Base-by-base conservation (phyloP, 495 filamentous ascomycete species). In the Penicillium bovifimosum region DNA sequence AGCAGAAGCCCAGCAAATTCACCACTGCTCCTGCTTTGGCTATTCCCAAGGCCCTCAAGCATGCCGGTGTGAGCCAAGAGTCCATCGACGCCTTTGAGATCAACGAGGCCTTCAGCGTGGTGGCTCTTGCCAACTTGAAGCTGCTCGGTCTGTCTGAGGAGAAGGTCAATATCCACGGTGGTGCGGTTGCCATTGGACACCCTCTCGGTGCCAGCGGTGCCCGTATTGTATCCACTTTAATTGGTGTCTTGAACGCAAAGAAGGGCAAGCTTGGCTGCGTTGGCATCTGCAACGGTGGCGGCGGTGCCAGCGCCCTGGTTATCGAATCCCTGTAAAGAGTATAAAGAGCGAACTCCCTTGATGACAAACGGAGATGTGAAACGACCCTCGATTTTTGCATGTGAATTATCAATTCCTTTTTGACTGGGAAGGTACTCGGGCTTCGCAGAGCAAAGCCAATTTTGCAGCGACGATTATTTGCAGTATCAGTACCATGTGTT, bases 81-180 rank as follows among this genome's bases (percentile, higher is more conserved):
- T 74, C 85, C 34, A 80, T 98, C 44, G 92, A 96, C 62, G 92
- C 84, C 56, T 97, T 92, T 63, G 93, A 98, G 79, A 96, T 98
- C 78, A 98, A 98, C 72, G 93, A 98, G 75, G 93, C 93, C 6
- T 98, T 98, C 79, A 91, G 86, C 38, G 93, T 98, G 20, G 93
- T 98, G 40, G 91, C 93, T 13, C 75, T 97, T 41, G 92, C 93
- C 51, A 98, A 98, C 73, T 80, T 95, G 74, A 96, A 96, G 78
- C 63, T 97, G 34, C 83, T 98, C 28, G 76, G 74, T 45, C 66
- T 98, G 41, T 73, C 77, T 42, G 83, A 88, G 56, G 87, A 89
- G 32, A 95, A 92, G 74, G 92, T 98, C 54, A 98, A 98, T 72
- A 76, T 96, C 18, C 91, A 95, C 59, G 93, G 93, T 55, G 93